Percentiles rank a stretch among this genome's conserved stretches.
These are phyloP conservation scores for Favolaschia claudopus DNA, from an alignment of 768 basidiomycete species.

Conservation along the genomic window DNA sequence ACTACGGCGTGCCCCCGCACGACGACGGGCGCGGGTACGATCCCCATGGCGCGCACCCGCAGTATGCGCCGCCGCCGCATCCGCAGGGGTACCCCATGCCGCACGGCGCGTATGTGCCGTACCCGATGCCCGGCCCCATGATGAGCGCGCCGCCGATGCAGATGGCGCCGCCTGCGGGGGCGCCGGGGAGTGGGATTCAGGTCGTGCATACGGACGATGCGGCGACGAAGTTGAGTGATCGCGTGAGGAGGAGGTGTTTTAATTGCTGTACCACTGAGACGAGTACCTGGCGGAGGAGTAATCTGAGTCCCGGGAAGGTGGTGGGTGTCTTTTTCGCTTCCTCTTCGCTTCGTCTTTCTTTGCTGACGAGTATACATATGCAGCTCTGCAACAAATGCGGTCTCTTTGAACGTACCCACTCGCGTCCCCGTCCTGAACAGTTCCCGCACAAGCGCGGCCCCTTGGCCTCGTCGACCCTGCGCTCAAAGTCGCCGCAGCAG, in stretches of 20 bases:
- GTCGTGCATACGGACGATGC: constrained; percentile 77
- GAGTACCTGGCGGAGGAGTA: constrained; percentile 80
- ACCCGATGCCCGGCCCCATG: constrained; percentile 32
- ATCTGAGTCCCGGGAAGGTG: constrained; percentile 84
- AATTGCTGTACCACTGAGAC: constrained; percentile 89
- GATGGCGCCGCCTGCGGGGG: constrained; percentile 16
- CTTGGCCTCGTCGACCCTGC: constrained; percentile 58
- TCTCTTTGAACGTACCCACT: constrained; percentile 82
- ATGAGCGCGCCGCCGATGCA: constrained; percentile 24
- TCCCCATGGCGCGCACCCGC: constrained; percentile 30
- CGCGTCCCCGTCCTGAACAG: constrained; percentile 78
- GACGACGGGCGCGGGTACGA: constrained; percentile 28
- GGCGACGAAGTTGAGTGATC: constrained; percentile 79
- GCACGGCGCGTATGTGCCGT: constrained; percentile 15
- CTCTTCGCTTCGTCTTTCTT: neutral
- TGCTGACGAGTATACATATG: constrained; percentile 34
- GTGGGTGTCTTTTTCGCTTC: constrained; percentile 42
- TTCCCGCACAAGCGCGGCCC: constrained; percentile 84
- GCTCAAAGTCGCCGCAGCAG: constrained; percentile 57
- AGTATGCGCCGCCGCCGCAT: constrained; percentile 11
- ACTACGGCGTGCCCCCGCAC: constrained; percentile 1
- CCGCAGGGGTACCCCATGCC: constrained; percentile 5
- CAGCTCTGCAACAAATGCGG: constrained; percentile 78
- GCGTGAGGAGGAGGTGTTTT: constrained; percentile 80
- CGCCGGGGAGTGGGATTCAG: constrained; percentile 5